phyloP scores from a whole-genome alignment of 352 stramenopile species.

The Thraustotheca clavata region DNA sequence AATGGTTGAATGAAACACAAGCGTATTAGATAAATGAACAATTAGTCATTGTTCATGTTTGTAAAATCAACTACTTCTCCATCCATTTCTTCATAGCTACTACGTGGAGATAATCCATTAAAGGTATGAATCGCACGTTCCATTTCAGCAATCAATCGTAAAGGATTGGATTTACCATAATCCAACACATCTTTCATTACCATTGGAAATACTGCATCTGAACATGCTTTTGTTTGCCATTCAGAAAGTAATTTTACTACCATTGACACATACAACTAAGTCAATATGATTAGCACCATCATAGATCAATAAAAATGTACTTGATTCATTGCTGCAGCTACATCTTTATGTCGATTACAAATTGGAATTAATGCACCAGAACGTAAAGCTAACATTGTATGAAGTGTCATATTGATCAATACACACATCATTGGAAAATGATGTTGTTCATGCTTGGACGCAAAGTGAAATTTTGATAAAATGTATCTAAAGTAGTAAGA shows the following conservation, averaged over 20 bases:
- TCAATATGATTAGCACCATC: not conserved
- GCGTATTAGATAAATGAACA: conserved; percentile 42
- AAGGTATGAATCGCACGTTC: not conserved
- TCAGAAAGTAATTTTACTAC: conserved; percentile 11
- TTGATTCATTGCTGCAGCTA: conserved; percentile 32
- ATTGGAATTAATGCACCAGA: conserved; percentile 51
- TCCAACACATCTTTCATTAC: conserved; percentile 6
- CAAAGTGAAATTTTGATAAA: conserved; percentile 42
- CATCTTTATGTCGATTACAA: conserved; percentile 31
- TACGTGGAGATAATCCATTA: not conserved
- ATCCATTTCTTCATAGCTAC: not conserved
- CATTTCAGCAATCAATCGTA: conserved; percentile 1
- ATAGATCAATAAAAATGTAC: not conserved
- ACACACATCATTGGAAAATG: conserved; percentile 70
- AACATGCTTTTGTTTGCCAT: conserved; percentile 7
- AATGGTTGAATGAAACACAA: conserved; percentile 81
- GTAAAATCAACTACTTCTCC: not conserved
- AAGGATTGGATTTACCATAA: not conserved
- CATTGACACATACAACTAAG: conserved; percentile 16
- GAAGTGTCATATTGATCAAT: conserved; percentile 67
- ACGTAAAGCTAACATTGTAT: conserved; percentile 57
- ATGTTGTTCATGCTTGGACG: conserved; percentile 29
- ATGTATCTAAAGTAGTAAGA: conserved; percentile 27
- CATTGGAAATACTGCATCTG: conserved; percentile 4
- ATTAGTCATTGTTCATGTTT: not conserved